phyloP scores from a whole-genome alignment of 1,139 yeast species.

The Wickerhamomyces sp. region DNA sequence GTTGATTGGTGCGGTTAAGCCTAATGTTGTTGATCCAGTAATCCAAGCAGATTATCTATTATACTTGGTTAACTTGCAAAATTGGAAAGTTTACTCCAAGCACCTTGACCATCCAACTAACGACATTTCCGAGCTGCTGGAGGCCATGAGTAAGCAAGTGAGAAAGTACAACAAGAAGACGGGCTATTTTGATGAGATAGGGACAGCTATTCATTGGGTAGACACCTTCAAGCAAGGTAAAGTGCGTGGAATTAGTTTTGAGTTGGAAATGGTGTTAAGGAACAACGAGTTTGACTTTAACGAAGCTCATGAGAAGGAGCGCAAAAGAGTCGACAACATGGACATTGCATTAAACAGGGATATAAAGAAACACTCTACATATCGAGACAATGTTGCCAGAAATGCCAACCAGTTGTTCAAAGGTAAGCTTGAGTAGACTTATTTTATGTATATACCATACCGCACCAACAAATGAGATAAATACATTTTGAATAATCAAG shows the following conservation, averaged over 20 bases:
- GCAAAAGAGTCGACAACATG: constrained; percentile 24
- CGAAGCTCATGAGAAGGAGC: constrained; percentile 19
- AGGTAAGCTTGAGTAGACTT: not conserved
- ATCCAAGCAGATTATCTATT: constrained; percentile 84
- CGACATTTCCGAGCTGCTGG: constrained; percentile 57
- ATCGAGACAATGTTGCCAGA: constrained; percentile 17
- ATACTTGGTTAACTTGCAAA: constrained; percentile 65
- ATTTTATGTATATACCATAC: not conserved
- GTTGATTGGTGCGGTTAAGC: constrained; percentile 74
- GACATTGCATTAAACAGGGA: constrained; percentile 22
- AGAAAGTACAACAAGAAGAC: constrained; percentile 19
- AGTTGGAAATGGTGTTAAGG: constrained; percentile 18
- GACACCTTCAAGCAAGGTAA: constrained; percentile 64
- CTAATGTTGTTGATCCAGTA: constrained; percentile 71
- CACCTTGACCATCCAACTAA: constrained; percentile 68
- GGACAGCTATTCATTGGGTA: constrained; percentile 67
- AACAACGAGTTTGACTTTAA: constrained; percentile 17
- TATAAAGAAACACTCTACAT: constrained; percentile 12
- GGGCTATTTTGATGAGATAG: constrained; percentile 46
- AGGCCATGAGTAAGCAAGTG: constrained; percentile 41
- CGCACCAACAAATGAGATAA: not conserved
- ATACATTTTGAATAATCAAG: no score
- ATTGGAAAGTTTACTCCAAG: constrained; percentile 30
- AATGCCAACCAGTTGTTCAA: constrained; percentile 22
- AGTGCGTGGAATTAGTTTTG: constrained; percentile 21